These are phyloP conservation scores for Pseudogymnoascus sp. DNA, from an alignment of 2,329 filamentous ascomycete species.

Conservation along the genomic window DNA sequence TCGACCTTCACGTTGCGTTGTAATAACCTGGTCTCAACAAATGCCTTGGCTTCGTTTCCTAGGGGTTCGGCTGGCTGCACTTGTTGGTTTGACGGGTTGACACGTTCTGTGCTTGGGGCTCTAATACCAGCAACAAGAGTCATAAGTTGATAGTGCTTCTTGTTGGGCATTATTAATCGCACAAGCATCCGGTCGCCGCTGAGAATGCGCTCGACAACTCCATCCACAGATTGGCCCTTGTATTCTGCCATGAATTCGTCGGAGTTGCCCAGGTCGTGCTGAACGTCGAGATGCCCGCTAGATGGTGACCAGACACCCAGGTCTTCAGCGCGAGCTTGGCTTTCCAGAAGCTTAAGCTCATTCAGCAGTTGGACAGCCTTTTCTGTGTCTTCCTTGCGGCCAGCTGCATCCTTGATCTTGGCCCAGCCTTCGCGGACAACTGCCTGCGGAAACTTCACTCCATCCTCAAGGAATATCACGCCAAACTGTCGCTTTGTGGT, in stretches of 20 bases:
- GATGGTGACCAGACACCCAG: slow-evolving; percentile 74
- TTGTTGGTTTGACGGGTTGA: slow-evolving; percentile 59
- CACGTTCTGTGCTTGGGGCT: slow-evolving; percentile 81
- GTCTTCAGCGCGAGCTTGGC: slow-evolving; percentile 66
- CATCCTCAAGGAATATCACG: slow-evolving; percentile 66
- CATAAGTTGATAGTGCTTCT: slow-evolving; percentile 77
- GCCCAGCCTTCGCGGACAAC: slow-evolving; percentile 84
- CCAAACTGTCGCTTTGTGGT: slow-evolving; percentile 84
- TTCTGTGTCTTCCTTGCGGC: slow-evolving; percentile 80
- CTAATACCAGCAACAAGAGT: slow-evolving; percentile 83
- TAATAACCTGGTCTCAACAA: slow-evolving; percentile 77
- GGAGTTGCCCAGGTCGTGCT: slow-evolving; percentile 72
- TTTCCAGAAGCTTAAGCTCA: slow-evolving; percentile 69
- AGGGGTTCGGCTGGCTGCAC: slow-evolving; percentile 81
- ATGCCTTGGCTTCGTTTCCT: slow-evolving; percentile 80
- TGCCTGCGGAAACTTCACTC: slow-evolving; percentile 71
- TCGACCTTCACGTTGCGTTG: slow-evolving; percentile 80
- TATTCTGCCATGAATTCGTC: slow-evolving; percentile 70
- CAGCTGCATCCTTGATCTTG: slow-evolving; percentile 89
- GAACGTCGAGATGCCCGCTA: slow-evolving; percentile 62
- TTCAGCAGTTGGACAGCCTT: slow-evolving; percentile 66
- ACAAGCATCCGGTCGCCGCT: slow-evolving; percentile 85
- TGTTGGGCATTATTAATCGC: slow-evolving; percentile 70
- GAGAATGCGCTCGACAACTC: slow-evolving; percentile 83
- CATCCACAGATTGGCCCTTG: slow-evolving; percentile 80